Conservation (phyloP, 805 yeast genomes). For the Candida dendrica region DNA sequence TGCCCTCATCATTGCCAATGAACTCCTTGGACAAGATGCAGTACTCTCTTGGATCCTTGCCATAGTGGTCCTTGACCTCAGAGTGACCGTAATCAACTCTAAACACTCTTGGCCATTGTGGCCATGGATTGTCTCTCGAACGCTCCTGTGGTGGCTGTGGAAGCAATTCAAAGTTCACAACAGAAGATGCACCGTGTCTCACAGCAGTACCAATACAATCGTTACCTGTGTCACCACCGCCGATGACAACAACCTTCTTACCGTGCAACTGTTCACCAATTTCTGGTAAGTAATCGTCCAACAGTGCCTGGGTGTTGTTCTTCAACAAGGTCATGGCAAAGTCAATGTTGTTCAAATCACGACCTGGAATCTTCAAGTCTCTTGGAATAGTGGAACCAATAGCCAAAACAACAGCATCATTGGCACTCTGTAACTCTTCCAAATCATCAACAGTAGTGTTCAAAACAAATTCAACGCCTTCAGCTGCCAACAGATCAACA, state of each 20-base stretch:
- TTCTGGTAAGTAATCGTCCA: slow-evolving; percentile 72
- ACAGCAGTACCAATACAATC: slow-evolving; percentile 97
- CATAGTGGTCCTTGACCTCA: slow-evolving; percentile 91
- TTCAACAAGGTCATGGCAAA: slow-evolving; percentile 91
- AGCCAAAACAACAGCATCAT: slow-evolving; percentile 85
- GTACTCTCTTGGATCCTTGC: slow-evolving; percentile 96
- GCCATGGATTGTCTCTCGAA: slow-evolving; percentile 98
- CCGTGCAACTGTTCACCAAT: slow-evolving; percentile 68
- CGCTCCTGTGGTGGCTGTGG: slow-evolving; percentile 87
- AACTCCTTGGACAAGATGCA: slow-evolving; percentile 93
- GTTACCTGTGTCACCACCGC: slow-evolving; percentile 99
- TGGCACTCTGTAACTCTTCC: slow-evolving; percentile 52
- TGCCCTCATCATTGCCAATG: slow-evolving; percentile 90
- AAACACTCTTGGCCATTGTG: slow-evolving; percentile 98
- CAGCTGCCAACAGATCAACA: slow-evolving; percentile 81
- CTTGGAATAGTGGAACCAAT: slow-evolving; percentile 97
- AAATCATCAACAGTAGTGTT: slow-evolving; percentile 80
- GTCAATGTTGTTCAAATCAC: slow-evolving; percentile 82
- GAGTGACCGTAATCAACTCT: slow-evolving; percentile 97
- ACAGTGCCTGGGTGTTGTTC: slow-evolving; percentile 83
- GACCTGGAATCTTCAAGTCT: slow-evolving; percentile 90
- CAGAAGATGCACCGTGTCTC: slow-evolving; percentile 94
- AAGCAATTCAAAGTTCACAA: slow-evolving; percentile 85
- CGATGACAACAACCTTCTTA: slow-evolving; percentile 91
- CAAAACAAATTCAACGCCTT: slow-evolving; percentile 77